Evolutionary conservation across 1,139 yeast genomes (phyloP).

Genomic region (Petasospora rhodanensis): DNA sequence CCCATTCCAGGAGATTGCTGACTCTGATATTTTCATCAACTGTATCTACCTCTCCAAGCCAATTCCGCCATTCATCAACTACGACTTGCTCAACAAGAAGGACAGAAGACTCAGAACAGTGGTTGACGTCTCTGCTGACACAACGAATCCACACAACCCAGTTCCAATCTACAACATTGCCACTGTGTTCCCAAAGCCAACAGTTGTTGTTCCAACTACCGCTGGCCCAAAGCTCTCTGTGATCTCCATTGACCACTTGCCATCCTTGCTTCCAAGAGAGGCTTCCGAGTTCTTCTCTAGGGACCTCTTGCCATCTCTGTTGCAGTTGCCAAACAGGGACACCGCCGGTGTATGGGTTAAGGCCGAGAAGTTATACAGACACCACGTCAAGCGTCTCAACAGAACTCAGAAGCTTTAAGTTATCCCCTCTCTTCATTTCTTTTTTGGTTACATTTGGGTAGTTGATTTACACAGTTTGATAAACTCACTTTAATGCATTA

Average conservation of each 20-base stretch:
- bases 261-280: conserved; percentile 93
- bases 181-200: conserved; percentile 87
- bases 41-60: conserved; percentile 93
- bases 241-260: conserved; percentile 95
- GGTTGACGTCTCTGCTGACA: conserved; percentile 97
- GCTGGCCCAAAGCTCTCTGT: conserved; percentile 86
- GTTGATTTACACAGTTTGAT: background rate
- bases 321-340: conserved; percentile 75
- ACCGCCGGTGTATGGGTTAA: conserved; percentile 87
- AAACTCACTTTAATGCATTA: background rate
- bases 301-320: conserved; percentile 83
- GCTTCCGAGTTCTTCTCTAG: conserved; percentile 86
- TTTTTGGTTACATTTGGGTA: too few relatives aligned
- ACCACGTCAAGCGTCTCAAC: conserved; percentile 68
- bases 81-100: conserved; percentile 56
- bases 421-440: background rate
- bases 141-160: conserved; percentile 97
- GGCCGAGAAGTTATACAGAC: conserved; percentile 78
- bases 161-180: conserved; percentile 88
- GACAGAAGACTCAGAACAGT: conserved; percentile 80
- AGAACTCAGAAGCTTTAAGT: conserved; percentile 32
- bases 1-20: conserved; percentile 87
- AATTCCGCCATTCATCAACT: conserved; percentile 84
- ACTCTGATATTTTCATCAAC: conserved; percentile 84
- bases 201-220: conserved; percentile 73